A percentile compares a stretch with the other conserved stretches of the same genome.
phyloP scores from a whole-genome alignment of 306 rosid species.

The Mucuna pruriens region DNA sequence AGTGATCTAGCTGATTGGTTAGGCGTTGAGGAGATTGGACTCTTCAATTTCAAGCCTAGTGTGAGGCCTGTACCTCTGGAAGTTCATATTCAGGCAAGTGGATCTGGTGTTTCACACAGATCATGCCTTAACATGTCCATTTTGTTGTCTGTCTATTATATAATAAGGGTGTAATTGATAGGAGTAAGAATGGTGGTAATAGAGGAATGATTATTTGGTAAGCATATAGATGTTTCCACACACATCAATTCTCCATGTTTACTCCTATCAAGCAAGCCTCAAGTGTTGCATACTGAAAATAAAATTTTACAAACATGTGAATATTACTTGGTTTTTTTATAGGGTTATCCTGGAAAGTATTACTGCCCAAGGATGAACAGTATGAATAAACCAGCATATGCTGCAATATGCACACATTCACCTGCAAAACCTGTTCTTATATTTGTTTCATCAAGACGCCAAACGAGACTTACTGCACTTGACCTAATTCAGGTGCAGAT shows the following conservation, averaged over 20 bases:
- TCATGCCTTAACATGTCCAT: not conserved
- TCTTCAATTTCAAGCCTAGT: conserved; percentile 98
- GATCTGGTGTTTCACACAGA: conserved; percentile 38
- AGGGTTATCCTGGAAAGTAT: conserved; percentile 99
- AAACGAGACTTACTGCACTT: conserved; percentile 94
- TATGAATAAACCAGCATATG: conserved; percentile 98
- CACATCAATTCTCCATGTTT: not conserved
- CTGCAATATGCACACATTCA: conserved; percentile 98
- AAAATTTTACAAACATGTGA: not conserved
- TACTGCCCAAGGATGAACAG: conserved; percentile 99
- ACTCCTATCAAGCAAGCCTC: conserved; percentile 13
- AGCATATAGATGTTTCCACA: not conserved
- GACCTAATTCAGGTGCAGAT: conserved; percentile 86
- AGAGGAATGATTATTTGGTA: conserved; percentile 14
- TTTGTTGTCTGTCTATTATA: not conserved
- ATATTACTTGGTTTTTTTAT: not conserved
- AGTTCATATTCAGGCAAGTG: conserved; percentile 96
- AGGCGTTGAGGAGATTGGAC: conserved; percentile 94
- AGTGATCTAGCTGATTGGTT: conserved; percentile 98
- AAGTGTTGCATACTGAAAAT: not conserved
- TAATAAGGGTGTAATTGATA: not conserved
- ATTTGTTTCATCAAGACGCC: conserved; percentile 97
- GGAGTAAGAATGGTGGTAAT: conserved; percentile 14
- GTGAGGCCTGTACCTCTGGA: conserved; percentile 98
- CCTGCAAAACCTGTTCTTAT: conserved; percentile 96